Evolutionary conservation across 345 rosid species (phyloP), one percentile per base, ranked within the genome.

Genomic region (Bruguiera sexangula): DNA sequence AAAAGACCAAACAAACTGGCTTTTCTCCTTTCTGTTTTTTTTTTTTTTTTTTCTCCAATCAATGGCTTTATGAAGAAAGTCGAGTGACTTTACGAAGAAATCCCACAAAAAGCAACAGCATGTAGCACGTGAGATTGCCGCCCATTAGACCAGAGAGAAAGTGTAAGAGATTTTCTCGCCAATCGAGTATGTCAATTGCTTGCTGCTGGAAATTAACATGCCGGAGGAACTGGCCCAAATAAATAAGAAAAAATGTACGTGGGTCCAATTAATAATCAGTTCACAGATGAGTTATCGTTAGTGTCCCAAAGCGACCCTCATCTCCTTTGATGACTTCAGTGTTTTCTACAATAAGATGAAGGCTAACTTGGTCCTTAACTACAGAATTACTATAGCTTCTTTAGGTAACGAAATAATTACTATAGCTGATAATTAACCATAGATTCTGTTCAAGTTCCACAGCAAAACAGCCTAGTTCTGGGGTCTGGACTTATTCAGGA

Each of bases 111-210:
- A 58, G 82, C 83, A 78, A 76, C 83, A 77, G 80, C 60, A 46
- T 63, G 78, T 8, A 34, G 78, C 85, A 80, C 89, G 87, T 85
- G 89, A 81, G 85, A 81, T 74, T 74, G 51, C 18, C 65, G 55
- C 69, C 48, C 73, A 16, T 50, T 67, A 69, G 36, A 60, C 46
- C 26, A 2, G 62, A 19, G 69, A 57, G 65, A 53, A 66, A 61
- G 73, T 78, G 57, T 66, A 48, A 69, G 72, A 79, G 83, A 75
- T 67, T 80, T 76, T 72, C 73, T 75, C 66, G 43, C 59, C 66
- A 37, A 62, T 62, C 39, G 34, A 34, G 66, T 59, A 26, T 59
- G 51, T 51, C 36, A 50, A 72, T 13, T 43, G 18, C 50, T 43
- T 8, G 37, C 37, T 7, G 50, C 50, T 13, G 43, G 43, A 37